These are phyloP conservation scores for Nakaseomyces bracarensis DNA, from an alignment of 1,139 yeast genomes.

Conservation along the genomic window DNA sequence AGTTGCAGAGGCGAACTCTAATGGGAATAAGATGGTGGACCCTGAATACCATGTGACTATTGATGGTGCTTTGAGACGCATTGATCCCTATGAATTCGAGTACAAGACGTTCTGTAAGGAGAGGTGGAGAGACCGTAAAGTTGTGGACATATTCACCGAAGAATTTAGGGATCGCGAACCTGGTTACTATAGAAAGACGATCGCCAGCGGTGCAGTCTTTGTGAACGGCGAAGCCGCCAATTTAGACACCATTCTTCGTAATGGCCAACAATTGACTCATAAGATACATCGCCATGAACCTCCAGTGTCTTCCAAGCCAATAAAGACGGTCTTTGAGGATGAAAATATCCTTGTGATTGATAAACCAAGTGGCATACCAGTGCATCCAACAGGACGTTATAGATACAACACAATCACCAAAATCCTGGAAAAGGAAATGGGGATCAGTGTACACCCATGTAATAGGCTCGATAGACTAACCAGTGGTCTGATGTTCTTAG, in stretches of 20 bases:
- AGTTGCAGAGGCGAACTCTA: slow-evolving; percentile 23
- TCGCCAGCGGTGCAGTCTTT: slow-evolving; percentile 64
- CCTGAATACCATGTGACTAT: slow-evolving; percentile 34
- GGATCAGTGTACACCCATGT: slow-evolving; percentile 71
- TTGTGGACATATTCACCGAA: slow-evolving; percentile 68
- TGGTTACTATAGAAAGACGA: slow-evolving; percentile 59
- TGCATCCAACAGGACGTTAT: slow-evolving; percentile 92
- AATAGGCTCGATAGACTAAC: slow-evolving; percentile 87
- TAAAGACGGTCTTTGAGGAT: slow-evolving; percentile 69
- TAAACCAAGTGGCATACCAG: slow-evolving; percentile 93
- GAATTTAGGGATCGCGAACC: slow-evolving; percentile 81
- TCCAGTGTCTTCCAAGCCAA: slow-evolving; percentile 64
- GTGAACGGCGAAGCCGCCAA: slow-evolving; percentile 59
- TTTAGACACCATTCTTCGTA: slow-evolving; percentile 56
- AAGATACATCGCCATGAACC: slow-evolving; percentile 87
- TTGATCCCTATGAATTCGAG: slow-evolving; percentile 80
- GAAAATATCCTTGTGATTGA: slow-evolving; percentile 78
- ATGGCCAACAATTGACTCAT: slow-evolving; percentile 83
- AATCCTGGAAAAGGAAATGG: slow-evolving; percentile 60
- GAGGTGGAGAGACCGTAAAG: slow-evolving; percentile 79
- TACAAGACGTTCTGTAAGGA: slow-evolving; percentile 85
- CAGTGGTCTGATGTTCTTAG: slow-evolving; percentile 89
- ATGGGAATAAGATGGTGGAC: slow-evolving; percentile 34
- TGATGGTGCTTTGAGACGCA: slow-evolving; percentile 59
- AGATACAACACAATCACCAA: slow-evolving; percentile 83